Conservation (phyloP, 2,329 filamentous ascomycete genomes). For the Mollisiaceae sp. region DNA sequence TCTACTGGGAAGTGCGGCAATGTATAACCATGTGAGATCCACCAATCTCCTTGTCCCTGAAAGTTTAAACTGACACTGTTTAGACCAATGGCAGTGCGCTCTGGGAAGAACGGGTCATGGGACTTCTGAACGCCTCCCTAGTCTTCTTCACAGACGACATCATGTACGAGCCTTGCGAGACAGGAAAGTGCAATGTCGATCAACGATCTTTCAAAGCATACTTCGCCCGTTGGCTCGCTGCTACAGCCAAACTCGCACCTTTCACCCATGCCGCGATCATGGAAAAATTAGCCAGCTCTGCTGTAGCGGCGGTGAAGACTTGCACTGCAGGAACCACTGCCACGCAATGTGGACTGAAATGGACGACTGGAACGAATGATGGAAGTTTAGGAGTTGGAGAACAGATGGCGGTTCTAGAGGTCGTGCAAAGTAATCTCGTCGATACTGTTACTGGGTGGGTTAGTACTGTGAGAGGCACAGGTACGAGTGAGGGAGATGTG, state of each 20-base stretch:
- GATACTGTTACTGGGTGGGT: slow-evolving; percentile 40
- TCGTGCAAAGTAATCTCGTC: slow-evolving; percentile 53
- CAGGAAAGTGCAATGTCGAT: slow-evolving; percentile 61
- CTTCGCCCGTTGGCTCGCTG: slow-evolving; percentile 64
- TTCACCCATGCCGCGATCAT: slow-evolving; percentile 59
- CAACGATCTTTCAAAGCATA: slow-evolving; percentile 69
- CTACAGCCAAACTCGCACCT: slow-evolving; percentile 66
- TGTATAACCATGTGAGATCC: slow-evolving; percentile 52
- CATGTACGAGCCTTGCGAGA: slow-evolving; percentile 70
- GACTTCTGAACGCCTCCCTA: slow-evolving; percentile 57
- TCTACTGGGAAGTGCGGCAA: slow-evolving; percentile 59
- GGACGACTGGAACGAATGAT: slow-evolving; percentile 59
- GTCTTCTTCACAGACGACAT: slow-evolving; percentile 65
- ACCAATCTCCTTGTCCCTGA: slow-evolving; percentile 3
- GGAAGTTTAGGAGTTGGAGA: slow-evolving; percentile 68
- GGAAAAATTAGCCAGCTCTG: slow-evolving; percentile 58
- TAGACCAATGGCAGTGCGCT: slow-evolving; percentile 42
- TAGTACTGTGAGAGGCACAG: slow-evolving; percentile 49
- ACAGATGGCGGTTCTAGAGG: slow-evolving; percentile 72
- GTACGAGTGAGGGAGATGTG: slow-evolving; percentile 43
- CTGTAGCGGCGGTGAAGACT: slow-evolving; percentile 57
- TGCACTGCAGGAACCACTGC: slow-evolving; percentile 63
- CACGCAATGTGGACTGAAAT: slow-evolving; percentile 65
- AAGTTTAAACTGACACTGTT: slow-evolving; percentile 4
- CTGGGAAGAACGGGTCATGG: slow-evolving; percentile 64